A percentile compares a stretch with the other conserved stretches of the same genome.
Evolutionary conservation across 2,329 filamentous ascomycete species (phyloP).

Genomic region (Fusarium pseudocircinatum): DNA sequence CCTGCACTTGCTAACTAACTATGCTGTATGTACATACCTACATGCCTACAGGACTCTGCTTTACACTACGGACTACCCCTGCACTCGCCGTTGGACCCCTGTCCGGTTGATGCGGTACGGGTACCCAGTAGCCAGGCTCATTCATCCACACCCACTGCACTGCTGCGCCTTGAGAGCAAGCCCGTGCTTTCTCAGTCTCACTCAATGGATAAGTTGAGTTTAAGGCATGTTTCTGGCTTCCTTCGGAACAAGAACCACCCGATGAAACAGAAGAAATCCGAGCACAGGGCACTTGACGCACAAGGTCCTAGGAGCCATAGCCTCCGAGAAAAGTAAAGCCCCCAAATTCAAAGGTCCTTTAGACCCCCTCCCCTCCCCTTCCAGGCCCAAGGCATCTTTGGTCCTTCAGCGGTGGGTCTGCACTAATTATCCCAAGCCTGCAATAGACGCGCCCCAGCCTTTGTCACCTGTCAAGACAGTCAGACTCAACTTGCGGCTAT

Average conservation of each 20-base stretch:
- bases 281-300: conserved; percentile 34
- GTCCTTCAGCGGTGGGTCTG: conserved; percentile 37
- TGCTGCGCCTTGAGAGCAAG: conserved; percentile 43
- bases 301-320: conserved; percentile 21
- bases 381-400: conserved; percentile 42
- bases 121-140: conserved; percentile 32
- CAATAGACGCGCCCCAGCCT: conserved; percentile 44
- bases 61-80: conserved; percentile 1
- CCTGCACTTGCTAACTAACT: background rate
- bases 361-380: conserved; percentile 14
- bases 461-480: conserved; percentile 47
- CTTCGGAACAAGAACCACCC: conserved; percentile 22
- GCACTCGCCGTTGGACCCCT: conserved; percentile 16
- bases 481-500: conserved; percentile 46
- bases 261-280: conserved; percentile 26
- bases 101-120: conserved; percentile 17
- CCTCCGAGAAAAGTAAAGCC: conserved; percentile 30
- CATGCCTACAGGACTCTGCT: background rate
- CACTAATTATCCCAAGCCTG: conserved; percentile 42
- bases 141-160: conserved; percentile 37
- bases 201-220: conserved; percentile 28
- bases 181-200: conserved; percentile 26
- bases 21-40: background rate
- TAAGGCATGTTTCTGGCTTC: conserved; percentile 7
- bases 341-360: conserved; percentile 35